Conservation (phyloP, 495 filamentous ascomycete genomes). For the Penicillium turbatum region DNA sequence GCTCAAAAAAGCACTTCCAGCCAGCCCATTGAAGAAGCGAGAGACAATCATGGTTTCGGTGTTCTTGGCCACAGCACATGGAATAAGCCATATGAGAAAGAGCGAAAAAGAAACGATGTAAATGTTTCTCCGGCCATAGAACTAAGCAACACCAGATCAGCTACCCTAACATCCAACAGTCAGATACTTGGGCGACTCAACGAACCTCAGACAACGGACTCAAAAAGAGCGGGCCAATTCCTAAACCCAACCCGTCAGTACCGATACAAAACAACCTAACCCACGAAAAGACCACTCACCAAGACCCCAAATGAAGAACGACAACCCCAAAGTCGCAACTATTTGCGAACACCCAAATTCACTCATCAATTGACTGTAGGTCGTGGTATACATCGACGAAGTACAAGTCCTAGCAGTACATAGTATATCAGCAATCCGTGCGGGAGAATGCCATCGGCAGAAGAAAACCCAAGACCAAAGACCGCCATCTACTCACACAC, state of each 20-base stretch:
- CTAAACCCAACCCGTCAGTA: slow-evolving; percentile 28
- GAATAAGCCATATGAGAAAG: slow-evolving; percentile 84
- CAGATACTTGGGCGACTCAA: background rate
- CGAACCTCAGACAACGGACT: slow-evolving; percentile 58
- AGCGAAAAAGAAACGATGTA: slow-evolving; percentile 73
- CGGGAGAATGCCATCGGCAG: background rate
- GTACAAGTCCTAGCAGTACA: slow-evolving; percentile 63
- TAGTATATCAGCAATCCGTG: background rate
- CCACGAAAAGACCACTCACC: slow-evolving; percentile 20
- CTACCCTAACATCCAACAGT: background rate
- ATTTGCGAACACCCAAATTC: slow-evolving; percentile 67
- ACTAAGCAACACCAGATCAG: slow-evolving; percentile 51
- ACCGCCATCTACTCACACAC: slow-evolving; percentile 62
- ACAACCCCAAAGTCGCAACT: slow-evolving; percentile 75
- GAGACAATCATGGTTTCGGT: slow-evolving; percentile 76
- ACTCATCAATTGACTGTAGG: slow-evolving; percentile 74
- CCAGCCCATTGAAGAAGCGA: slow-evolving; percentile 80
- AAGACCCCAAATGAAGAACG: slow-evolving; percentile 71
- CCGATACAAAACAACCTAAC: slow-evolving; percentile 20
- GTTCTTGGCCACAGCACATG: slow-evolving; percentile 81
- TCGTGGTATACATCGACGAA: slow-evolving; percentile 83
- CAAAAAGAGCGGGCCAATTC: slow-evolving; percentile 67
- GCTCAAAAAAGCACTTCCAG: slow-evolving; percentile 82
- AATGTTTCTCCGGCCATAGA: slow-evolving; percentile 83
- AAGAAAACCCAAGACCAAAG: background rate